Conservation (phyloP, 2,329 filamentous ascomycete species). For the Cryphonectria radicalis region DNA sequence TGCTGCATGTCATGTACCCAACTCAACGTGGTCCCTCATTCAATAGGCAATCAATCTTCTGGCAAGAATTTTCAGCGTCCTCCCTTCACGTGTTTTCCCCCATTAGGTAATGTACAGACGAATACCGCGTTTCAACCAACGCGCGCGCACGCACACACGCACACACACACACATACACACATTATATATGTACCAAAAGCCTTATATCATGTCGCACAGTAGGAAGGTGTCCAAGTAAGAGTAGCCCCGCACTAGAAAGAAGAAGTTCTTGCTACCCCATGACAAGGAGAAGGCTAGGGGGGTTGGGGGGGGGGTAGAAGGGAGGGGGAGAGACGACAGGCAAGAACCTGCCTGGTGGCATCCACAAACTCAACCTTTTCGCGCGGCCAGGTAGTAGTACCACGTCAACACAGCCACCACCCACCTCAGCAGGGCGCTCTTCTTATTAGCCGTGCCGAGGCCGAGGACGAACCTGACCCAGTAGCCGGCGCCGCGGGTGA, state of each 20-base stretch:
- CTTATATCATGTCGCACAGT: background rate
- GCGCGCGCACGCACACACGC: background rate
- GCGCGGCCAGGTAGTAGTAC: slow-evolving; percentile 24
- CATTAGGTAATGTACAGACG: background rate
- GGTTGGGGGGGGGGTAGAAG: no score
- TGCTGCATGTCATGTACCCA: background rate
- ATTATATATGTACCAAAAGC: background rate
- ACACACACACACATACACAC: background rate
- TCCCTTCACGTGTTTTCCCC: background rate
- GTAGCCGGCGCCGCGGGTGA: slow-evolving; percentile 56
- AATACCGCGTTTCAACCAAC: background rate
- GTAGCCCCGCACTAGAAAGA: background rate
- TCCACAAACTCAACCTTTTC: slow-evolving; percentile 9
- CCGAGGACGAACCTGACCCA: slow-evolving; percentile 57
- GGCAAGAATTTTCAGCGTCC: background rate
- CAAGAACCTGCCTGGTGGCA: no score
- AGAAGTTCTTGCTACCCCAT: background rate
- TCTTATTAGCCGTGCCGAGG: slow-evolving; percentile 54
- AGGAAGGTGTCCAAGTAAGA: background rate
- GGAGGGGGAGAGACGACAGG: no score
- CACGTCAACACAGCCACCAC: slow-evolving; percentile 42
- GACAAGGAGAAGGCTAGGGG: background rate
- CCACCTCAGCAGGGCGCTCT: slow-evolving; percentile 59
- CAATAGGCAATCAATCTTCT: background rate
- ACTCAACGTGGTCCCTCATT: background rate